Evolutionary conservation across 306 rosid species (phyloP).

Genomic region (Fagus sylvatica): DNA sequence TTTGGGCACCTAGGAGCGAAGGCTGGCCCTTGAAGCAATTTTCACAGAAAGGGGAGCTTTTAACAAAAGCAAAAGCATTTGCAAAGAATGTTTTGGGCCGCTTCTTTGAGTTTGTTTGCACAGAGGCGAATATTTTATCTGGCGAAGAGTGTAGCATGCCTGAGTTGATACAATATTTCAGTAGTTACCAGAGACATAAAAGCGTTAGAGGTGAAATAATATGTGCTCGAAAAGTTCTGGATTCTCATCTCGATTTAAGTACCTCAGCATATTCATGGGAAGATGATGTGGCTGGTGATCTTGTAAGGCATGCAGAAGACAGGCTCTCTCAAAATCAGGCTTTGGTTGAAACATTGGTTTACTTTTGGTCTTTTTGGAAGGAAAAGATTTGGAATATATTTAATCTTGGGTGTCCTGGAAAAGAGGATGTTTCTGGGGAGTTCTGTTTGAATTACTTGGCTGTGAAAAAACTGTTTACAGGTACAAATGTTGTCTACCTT

Average conservation of each 20-base stretch:
- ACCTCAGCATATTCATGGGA: slow-evolving; percentile 42
- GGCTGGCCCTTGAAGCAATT: slow-evolving; percentile 74
- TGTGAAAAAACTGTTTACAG: slow-evolving; percentile 30
- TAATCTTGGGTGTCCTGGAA: slow-evolving; percentile 37
- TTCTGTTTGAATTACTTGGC: slow-evolving; percentile 63
- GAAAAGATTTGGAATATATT: slow-evolving; percentile 35
- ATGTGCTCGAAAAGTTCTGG: slow-evolving; percentile 57
- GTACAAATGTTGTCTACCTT: slow-evolving; percentile 26
- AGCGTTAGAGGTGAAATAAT: slow-evolving; percentile 56
- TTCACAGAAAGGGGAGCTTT: slow-evolving; percentile 40
- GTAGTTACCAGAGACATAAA: slow-evolving; percentile 27
- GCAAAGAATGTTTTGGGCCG: slow-evolving; percentile 39
- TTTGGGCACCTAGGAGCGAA: slow-evolving; percentile 59
- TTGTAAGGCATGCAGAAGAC: slow-evolving; percentile 23
- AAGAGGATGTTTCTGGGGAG: slow-evolving; percentile 29
- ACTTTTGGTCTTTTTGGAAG: slow-evolving; percentile 74
- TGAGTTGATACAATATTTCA: slow-evolving; percentile 29
- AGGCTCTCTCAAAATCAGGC: slow-evolving; percentile 30
- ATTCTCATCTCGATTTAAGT: slow-evolving; percentile 44
- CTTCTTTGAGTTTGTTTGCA: slow-evolving; percentile 40
- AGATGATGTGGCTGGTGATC: slow-evolving; percentile 34
- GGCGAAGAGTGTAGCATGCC: slow-evolving; percentile 21
- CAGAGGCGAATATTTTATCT: slow-evolving; percentile 50
- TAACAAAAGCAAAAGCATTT: slow-evolving; percentile 45
- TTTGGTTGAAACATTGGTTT: slow-evolving; percentile 53